Base-by-base conservation (phyloP, 2,329 filamentous ascomycete genomes). In the Raffaelea ambrosiae region DNA sequence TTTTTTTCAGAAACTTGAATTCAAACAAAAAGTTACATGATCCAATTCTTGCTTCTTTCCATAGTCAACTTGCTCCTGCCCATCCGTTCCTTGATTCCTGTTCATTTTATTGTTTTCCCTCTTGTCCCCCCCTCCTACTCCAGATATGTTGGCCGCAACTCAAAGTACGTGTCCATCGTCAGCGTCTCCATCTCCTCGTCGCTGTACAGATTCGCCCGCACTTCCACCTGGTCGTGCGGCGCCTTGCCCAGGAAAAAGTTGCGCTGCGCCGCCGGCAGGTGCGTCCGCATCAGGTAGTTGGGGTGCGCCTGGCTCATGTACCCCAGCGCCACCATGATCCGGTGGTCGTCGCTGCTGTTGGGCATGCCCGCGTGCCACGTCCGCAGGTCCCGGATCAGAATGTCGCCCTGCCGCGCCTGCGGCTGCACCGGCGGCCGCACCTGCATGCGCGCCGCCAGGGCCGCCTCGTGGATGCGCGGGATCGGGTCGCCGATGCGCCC, bases 361-460 rank as follows among this genome's bases (percentile, higher is more conserved):
- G 77, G 77, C 72, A 81, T 79, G 0, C 79, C 79, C 0, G 76
- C 77, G 58, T 83, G 79, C 79, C 79, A 84, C 5, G 81, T 68
- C 21, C 79, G 64, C 46, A 83, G 59, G 57, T 83, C 79, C 2
- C 81, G 67, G 26, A 84, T 57, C 33, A 82, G 66, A 20, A 83
- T 21, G 45, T 49, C 49, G 39, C 50, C 50, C 9, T 44, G 47
- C 10, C 31, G 45, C 33, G 31, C 20, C 9, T 29, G 5, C 20
- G 47, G 47, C 48, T 52, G 50, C 14, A 52, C 19, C 3, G 50
- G 50, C 43, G 50, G 50, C 7, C 47, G 50, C 11, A 45, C 7
- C 13, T 11, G 18, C 14, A 18, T 29, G 26, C 50, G 50, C 20
- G 47, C 50, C 9, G 40, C 40, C 19, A 16, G 20, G 29, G 47